These are phyloP conservation scores for Colletotrichum sp. DNA, from an alignment of 2,329 filamentous ascomycete species.

Conservation along the genomic window DNA sequence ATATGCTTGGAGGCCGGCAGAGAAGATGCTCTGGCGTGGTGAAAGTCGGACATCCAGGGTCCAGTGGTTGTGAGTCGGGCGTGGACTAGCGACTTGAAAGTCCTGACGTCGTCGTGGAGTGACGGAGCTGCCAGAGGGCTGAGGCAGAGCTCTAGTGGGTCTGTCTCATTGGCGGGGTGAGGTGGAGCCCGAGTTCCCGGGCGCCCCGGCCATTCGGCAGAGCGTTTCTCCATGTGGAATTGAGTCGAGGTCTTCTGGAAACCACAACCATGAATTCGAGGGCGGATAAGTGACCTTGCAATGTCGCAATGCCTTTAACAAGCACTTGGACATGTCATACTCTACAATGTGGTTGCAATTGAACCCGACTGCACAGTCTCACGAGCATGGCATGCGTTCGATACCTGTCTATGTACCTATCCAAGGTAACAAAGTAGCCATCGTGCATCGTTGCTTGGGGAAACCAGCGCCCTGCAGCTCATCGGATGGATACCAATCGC, in stretches of 20 bases:
- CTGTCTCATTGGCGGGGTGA: neutral
- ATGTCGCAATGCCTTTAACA: neutral
- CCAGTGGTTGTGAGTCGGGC: neutral
- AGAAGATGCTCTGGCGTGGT: neutral
- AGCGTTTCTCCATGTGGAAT: constrained; percentile 12
- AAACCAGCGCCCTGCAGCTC: neutral
- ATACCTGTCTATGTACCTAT: neutral
- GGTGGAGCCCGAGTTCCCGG: neutral
- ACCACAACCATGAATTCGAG: neutral
- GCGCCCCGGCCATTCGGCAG: neutral
- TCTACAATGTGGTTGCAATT: neutral
- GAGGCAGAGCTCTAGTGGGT: constrained; percentile 10
- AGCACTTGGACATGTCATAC: neutral
- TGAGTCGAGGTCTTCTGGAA: neutral
- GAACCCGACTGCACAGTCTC: neutral
- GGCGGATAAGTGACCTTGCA: neutral
- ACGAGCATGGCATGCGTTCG: neutral
- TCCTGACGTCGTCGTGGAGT: constrained; percentile 7
- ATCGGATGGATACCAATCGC: neutral
- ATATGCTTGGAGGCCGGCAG: neutral
- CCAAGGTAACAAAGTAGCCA: neutral
- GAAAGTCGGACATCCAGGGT: neutral
- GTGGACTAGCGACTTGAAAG: neutral
- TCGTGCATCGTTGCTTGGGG: neutral
- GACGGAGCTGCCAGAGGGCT: neutral